A percentile compares a stretch with the other conserved stretches of the same genome.
Conservation (phyloP, 495 filamentous ascomycete genomes). For the Filosporella fistucella region DNA sequence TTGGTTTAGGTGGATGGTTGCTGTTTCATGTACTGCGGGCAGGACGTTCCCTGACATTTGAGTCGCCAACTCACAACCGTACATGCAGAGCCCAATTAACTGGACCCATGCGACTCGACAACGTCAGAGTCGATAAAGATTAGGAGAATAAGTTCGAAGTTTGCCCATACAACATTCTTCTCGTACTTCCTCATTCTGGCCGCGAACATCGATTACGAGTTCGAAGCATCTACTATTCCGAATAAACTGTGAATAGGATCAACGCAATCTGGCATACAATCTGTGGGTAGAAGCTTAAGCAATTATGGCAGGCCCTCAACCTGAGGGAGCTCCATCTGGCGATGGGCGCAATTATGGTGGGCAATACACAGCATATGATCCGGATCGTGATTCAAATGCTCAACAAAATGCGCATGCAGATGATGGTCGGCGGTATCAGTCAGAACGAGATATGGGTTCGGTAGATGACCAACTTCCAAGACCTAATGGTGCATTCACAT, state of each 20-base stretch:
- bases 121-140: slow-evolving; percentile 14
- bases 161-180: neutral
- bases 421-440: slow-evolving; percentile 14
- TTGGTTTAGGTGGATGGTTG: slow-evolving; percentile 16
- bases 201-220: too few relatives aligned
- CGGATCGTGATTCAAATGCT: slow-evolving; percentile 12
- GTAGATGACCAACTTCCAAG: slow-evolving; percentile 12
- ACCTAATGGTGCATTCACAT: slow-evolving; percentile 17
- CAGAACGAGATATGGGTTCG: slow-evolving; percentile 14
- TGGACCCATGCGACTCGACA: slow-evolving; percentile 20
- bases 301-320: slow-evolving; percentile 26
- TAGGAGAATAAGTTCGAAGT: slow-evolving; percentile 1
- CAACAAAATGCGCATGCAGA: slow-evolving; percentile 1
- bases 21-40: slow-evolving; percentile 25
- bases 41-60: slow-evolving; percentile 18
- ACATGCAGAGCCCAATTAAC: slow-evolving; percentile 20
- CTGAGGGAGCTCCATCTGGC: slow-evolving; percentile 26
- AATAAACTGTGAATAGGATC: too few relatives aligned
- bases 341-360: slow-evolving; percentile 18
- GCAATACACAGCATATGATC: slow-evolving; percentile 16
- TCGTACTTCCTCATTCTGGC: slow-evolving; percentile 1
- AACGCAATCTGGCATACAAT: too few relatives aligned
- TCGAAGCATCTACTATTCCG: too few relatives aligned
- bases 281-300: too few relatives aligned
- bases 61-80: slow-evolving; percentile 26